Conservation (phyloP, 2,329 filamentous ascomycete genomes). For the Penicillium sp. region DNA sequence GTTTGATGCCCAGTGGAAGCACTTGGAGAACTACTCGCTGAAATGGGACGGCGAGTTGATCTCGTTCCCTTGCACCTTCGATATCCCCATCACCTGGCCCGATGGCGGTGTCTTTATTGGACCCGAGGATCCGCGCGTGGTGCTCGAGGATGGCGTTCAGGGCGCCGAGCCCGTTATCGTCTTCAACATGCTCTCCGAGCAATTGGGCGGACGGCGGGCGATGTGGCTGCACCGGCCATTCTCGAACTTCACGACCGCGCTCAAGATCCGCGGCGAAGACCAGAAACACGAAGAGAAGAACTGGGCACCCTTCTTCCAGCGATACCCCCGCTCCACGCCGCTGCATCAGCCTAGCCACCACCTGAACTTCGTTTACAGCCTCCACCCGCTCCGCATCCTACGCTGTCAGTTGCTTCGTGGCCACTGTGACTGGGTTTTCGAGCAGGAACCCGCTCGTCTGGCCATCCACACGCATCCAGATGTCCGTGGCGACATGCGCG, state of each 20-base stretch:
- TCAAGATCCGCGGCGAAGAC: conserved; percentile 19
- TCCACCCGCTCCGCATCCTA: conserved; percentile 3
- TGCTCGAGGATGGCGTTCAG: conserved; percentile 24
- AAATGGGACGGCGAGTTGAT: conserved; percentile 20
- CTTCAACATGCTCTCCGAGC: conserved; percentile 27
- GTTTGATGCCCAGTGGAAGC: conserved; percentile 24
- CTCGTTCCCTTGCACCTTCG: conserved; percentile 22
- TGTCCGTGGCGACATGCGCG: conserved; percentile 17
- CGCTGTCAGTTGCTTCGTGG: conserved; percentile 3
- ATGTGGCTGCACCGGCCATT: conserved; percentile 26
- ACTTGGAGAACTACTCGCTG: conserved; percentile 22
- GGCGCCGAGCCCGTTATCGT: conserved; percentile 27
- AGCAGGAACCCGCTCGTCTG: conserved; percentile 13
- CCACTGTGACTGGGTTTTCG: conserved; percentile 11
- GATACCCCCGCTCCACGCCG: conserved; percentile 1
- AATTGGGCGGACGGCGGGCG: conserved; percentile 17
- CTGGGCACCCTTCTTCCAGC: conserved; percentile 25
- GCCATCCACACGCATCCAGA: conserved; percentile 17
- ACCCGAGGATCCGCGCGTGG: conserved; percentile 26
- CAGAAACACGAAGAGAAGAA: conserved; percentile 21
- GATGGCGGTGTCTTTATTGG: conserved; percentile 19
- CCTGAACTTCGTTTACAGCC: conserved; percentile 16
- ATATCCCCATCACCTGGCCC: conserved; percentile 21
- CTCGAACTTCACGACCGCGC: conserved; percentile 18
- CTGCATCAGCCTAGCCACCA: conserved; percentile 1